Percentiles rank a stretch among this genome's conserved stretches.
phyloP scores from a whole-genome alignment of 177 flowering plant genomes.

The Vitis hybrid region DNA sequence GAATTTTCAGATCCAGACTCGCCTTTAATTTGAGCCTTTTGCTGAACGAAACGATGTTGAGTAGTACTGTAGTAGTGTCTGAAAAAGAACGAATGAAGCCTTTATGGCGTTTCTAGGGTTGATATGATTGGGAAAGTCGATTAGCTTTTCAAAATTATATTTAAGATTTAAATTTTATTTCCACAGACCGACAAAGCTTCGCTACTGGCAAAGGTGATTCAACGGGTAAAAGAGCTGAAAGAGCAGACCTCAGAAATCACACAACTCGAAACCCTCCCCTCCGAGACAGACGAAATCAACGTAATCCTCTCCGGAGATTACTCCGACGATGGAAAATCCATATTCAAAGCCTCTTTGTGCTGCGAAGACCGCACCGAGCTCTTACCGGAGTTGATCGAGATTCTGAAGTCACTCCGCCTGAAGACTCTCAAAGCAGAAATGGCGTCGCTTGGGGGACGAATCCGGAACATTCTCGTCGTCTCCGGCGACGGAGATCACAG shows the following conservation, averaged over 20 bases:
- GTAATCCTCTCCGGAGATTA: slow-evolving; percentile 38
- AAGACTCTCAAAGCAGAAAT: slow-evolving; percentile 67
- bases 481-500: slow-evolving; percentile 50
- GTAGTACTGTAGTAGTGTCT: background rate
- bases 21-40: slow-evolving; percentile 3
- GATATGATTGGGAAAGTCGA: slow-evolving; percentile 37
- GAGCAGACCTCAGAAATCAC: slow-evolving; percentile 50
- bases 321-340: slow-evolving; percentile 34
- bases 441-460: slow-evolving; percentile 69
- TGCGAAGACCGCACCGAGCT: slow-evolving; percentile 81
- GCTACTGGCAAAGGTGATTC: slow-evolving; percentile 65
- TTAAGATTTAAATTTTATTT: background rate
- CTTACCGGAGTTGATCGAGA: slow-evolving; percentile 60
- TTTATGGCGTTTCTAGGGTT: slow-evolving; percentile 12
- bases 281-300: slow-evolving; percentile 70
- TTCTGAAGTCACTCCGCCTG: slow-evolving; percentile 54
- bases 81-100: slow-evolving; percentile 6
- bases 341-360: slow-evolving; percentile 71
- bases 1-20: slow-evolving; percentile 5
- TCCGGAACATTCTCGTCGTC: slow-evolving; percentile 56
- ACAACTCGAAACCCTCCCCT: slow-evolving; percentile 45
- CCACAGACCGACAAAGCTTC: slow-evolving; percentile 87
- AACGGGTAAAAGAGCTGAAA: slow-evolving; percentile 70
- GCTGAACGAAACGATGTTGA: background rate
- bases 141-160: slow-evolving; percentile 18